Conservation (phyloP, 257 asterid species). For the Solanum pennellii region DNA sequence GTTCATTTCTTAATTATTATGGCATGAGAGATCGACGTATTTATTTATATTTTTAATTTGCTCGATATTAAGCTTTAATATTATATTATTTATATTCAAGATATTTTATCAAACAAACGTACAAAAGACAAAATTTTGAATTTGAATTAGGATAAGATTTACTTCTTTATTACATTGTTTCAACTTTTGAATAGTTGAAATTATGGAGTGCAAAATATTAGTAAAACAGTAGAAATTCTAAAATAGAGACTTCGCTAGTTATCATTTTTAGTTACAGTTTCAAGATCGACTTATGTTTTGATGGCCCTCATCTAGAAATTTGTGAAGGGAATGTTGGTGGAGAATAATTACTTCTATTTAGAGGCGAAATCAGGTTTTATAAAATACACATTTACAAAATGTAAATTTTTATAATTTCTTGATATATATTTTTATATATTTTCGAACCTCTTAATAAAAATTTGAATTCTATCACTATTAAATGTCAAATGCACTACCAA, state of each 20-base stretch:
- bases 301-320: neutral
- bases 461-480: rapidly evolving
- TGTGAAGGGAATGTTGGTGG: neutral
- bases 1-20: neutral
- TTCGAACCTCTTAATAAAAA: rapidly evolving
- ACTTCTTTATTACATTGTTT: neutral
- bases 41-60: neutral
- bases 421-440: no score
- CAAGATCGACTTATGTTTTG: neutral
- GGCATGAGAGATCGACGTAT: neutral
- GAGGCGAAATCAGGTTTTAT: neutral
- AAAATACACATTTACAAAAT: no score
- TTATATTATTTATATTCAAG: no score
- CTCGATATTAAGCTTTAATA: no score
- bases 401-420: no score
- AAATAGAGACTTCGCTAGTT: neutral
- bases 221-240: neutral
- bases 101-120: neutral
- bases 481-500: neutral
- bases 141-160: neutral
- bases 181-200: neutral
- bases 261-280: neutral
- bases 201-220: neutral
- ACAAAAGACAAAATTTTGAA: no score
- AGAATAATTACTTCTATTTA: no score